phyloP scores from a whole-genome alignment of 768 basidiomycete species.

The Mycena indigotica region DNA sequence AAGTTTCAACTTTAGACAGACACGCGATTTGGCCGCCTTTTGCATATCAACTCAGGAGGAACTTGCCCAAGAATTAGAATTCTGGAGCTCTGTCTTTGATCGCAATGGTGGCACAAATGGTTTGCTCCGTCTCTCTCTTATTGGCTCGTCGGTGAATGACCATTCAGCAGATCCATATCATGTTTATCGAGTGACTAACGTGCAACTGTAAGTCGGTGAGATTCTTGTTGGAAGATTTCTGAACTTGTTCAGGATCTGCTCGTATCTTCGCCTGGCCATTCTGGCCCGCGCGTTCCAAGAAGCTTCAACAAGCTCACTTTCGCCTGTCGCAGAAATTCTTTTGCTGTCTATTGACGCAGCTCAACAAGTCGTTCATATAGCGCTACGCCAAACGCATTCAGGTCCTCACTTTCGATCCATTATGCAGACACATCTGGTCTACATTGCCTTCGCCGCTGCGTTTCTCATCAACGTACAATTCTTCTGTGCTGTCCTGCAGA shows the following conservation, averaged over 20 bases:
- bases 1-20: too few species aligned
- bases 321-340: slow-evolving; percentile 45
- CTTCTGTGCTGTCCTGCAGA: neutral
- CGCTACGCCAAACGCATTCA: slow-evolving; percentile 53
- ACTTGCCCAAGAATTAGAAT: neutral
- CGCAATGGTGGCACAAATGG: neutral
- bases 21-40: too few species aligned
- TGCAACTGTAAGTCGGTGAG: neutral
- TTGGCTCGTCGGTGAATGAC: too few species aligned
- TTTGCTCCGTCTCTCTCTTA: neutral
- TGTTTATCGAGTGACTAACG: neutral
- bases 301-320: slow-evolving; percentile 41
- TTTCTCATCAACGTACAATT: slow-evolving; percentile 59
- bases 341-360: slow-evolving; percentile 54
- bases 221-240: too few species aligned
- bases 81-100: neutral
- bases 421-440: slow-evolving; percentile 54
- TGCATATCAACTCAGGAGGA: neutral
- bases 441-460: slow-evolving; percentile 60
- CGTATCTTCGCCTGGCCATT: slow-evolving; percentile 59
- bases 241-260: slow-evolving; percentile 42
- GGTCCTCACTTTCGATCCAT: slow-evolving; percentile 59
- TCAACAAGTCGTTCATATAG: slow-evolving; percentile 57
- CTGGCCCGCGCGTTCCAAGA: slow-evolving; percentile 58
- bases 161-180: too few species aligned